phyloP scores from a whole-genome alignment of 495 filamentous ascomycete genomes.

The Hypoxylon perforatum region DNA sequence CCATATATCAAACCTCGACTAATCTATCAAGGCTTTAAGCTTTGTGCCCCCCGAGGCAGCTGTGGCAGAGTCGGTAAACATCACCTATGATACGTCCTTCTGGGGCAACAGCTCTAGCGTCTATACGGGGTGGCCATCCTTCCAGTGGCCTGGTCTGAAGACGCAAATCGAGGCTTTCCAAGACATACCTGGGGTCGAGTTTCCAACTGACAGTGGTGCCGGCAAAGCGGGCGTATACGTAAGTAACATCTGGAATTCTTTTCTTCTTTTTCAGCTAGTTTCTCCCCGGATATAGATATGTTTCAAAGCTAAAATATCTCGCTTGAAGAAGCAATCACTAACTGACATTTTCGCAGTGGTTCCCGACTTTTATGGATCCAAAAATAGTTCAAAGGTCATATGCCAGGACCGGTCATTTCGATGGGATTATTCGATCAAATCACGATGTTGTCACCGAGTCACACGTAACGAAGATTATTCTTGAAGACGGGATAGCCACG shows the following conservation, averaged over 20 bases:
- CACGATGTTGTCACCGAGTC: constrained; percentile 53
- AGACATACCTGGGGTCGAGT: constrained; percentile 53
- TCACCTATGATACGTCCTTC: constrained; percentile 53
- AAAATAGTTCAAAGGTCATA: constrained; percentile 51
- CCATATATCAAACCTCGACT: background rate
- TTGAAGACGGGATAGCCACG: constrained; percentile 50
- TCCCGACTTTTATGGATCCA: constrained; percentile 58
- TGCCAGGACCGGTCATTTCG: constrained; percentile 54
- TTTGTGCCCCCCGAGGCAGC: constrained; percentile 52
- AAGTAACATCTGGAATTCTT: no score
- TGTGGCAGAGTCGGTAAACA: constrained; percentile 49
- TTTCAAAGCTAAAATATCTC: no score
- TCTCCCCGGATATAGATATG: no score
- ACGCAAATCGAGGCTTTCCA: constrained; percentile 51
- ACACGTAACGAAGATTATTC: constrained; percentile 50
- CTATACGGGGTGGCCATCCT: constrained; percentile 55
- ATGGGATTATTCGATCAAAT: constrained; percentile 47
- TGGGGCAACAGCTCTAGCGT: constrained; percentile 57
- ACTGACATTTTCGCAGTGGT: no score
- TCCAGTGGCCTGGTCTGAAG: constrained; percentile 53
- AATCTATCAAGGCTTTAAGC: constrained; percentile 44
- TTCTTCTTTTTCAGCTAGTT: no score
- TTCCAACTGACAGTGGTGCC: constrained; percentile 54
- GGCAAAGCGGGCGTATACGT: constrained; percentile 54
- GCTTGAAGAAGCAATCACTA: no score